These are phyloP conservation scores for Staphylotrichum longicolle DNA, from an alignment of 495 filamentous ascomycete genomes.

Conservation along the genomic window DNA sequence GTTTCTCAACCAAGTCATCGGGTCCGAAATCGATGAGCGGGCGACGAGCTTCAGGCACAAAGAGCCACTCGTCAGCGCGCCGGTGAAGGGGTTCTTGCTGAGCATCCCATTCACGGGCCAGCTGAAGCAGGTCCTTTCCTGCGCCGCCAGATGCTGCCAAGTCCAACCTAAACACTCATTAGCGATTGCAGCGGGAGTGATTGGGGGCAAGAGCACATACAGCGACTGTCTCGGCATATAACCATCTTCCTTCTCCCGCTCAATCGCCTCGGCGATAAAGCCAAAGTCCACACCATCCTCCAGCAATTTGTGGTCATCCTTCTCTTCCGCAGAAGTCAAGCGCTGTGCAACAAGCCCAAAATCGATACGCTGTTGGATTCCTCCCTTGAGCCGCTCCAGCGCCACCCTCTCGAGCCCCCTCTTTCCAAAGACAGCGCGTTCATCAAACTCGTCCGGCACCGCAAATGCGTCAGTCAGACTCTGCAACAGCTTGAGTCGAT, in stretches of 20 bases:
- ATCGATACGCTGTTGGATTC: constrained; percentile 8
- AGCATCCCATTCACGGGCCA: constrained; percentile 26
- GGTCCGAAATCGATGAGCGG: constrained; percentile 18
- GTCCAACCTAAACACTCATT: constrained; percentile 22
- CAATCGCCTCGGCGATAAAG: constrained; percentile 20
- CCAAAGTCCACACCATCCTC: constrained; percentile 14
- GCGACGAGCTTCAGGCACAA: constrained; percentile 19
- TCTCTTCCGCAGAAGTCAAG: constrained; percentile 2
- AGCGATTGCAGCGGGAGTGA: neutral
- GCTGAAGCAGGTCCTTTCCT: constrained; percentile 9
- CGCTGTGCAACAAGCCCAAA: constrained; percentile 16
- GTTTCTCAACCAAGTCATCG: constrained; percentile 18
- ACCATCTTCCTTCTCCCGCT: constrained; percentile 19
- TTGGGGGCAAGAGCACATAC: constrained; percentile 9
- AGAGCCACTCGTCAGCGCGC: constrained; percentile 10
- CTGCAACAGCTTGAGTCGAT: constrained; percentile 12
- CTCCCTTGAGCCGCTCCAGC: neutral
- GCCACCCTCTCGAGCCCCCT: neutral
- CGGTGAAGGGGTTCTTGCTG: constrained; percentile 19
- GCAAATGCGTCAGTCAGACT: constrained; percentile 24
- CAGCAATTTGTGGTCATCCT: neutral
- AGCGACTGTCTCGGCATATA: constrained; percentile 30
- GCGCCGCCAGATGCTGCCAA: constrained; percentile 10
- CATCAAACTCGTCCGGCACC: constrained; percentile 34
- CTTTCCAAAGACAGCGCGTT: constrained; percentile 17